Evolutionary conservation across 352 stramenopile genomes (phyloP).

Genomic region (Phytophthora brassicae): DNA sequence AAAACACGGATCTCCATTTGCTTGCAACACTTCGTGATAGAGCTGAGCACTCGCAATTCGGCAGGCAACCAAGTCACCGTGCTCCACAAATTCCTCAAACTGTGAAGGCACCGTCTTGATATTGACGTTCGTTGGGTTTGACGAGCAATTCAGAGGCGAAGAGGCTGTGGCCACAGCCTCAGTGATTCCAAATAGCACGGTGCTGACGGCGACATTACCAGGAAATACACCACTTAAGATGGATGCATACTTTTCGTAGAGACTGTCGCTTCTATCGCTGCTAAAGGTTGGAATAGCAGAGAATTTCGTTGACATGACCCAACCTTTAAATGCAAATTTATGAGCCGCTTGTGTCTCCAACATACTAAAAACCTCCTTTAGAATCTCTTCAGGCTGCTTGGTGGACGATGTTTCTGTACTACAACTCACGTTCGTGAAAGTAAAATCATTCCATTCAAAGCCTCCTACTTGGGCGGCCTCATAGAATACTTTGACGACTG

Average conservation of each 20-base stretch:
- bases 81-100: slow-evolving; percentile 50
- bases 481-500: slow-evolving; percentile 41
- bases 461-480: slow-evolving; percentile 43
- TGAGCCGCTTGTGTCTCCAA: slow-evolving; percentile 39
- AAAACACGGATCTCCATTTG: slow-evolving; percentile 28
- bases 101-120: slow-evolving; percentile 5
- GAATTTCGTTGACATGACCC: slow-evolving; percentile 52
- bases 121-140: neutral
- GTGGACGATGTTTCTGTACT: slow-evolving; percentile 15
- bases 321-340: slow-evolving; percentile 67
- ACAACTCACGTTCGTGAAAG: slow-evolving; percentile 55
- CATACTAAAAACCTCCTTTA: slow-evolving; percentile 35
- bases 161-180: slow-evolving; percentile 37
- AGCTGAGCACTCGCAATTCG: slow-evolving; percentile 32
- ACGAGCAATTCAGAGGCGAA: neutral
- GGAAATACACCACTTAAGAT: slow-evolving; percentile 41
- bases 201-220: slow-evolving; percentile 52
- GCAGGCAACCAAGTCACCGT: slow-evolving; percentile 43
- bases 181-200: slow-evolving; percentile 53
- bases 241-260: slow-evolving; percentile 34
- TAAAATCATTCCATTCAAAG: slow-evolving; percentile 78
- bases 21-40: slow-evolving; percentile 16
- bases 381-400: slow-evolving; percentile 33
- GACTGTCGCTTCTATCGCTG: neutral
- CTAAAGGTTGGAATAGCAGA: slow-evolving; percentile 28